These are phyloP conservation scores for Phaffomyces opuntiae DNA, from an alignment of 805 yeast species.

Conservation along the genomic window DNA sequence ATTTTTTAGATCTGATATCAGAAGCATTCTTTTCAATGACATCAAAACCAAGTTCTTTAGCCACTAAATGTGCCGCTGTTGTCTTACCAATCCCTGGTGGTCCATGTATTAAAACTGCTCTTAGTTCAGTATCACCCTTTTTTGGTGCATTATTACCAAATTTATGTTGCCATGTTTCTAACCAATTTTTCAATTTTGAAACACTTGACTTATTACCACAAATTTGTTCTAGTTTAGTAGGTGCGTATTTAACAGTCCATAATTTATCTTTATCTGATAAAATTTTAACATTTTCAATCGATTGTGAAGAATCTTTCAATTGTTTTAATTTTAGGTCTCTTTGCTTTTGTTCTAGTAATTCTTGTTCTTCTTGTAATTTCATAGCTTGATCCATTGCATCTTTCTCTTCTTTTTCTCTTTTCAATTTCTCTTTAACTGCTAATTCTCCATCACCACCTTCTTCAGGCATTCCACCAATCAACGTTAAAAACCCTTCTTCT, in stretches of 20 bases:
- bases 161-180: constrained; percentile 62
- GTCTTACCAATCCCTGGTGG: constrained; percentile 25
- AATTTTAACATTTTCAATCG: neutral
- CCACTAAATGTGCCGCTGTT: constrained; percentile 50
- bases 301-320: neutral
- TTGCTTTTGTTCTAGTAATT: constrained; percentile 24
- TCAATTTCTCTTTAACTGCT: constrained; percentile 67
- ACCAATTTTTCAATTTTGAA: constrained; percentile 63
- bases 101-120: constrained; percentile 84
- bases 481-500: constrained; percentile 77
- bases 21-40: constrained; percentile 75
- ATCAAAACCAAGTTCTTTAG: constrained; percentile 64
- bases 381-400: constrained; percentile 46
- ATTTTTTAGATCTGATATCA: constrained; percentile 81
- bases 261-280: constrained; percentile 54
- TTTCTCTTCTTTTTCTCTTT: constrained; percentile 62
- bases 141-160: constrained; percentile 51
- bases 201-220: constrained; percentile 88
- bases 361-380: constrained; percentile 39
- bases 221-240: constrained; percentile 62
- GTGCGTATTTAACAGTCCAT: constrained; percentile 95
- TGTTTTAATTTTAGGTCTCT: constrained; percentile 20
- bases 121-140: constrained; percentile 56
- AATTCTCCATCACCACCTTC: constrained; percentile 84
- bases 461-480: constrained; percentile 75